phyloP scores from a whole-genome alignment of 1,284 basidiomycete genomes.

The Pulveroboletus ridleyi region DNA sequence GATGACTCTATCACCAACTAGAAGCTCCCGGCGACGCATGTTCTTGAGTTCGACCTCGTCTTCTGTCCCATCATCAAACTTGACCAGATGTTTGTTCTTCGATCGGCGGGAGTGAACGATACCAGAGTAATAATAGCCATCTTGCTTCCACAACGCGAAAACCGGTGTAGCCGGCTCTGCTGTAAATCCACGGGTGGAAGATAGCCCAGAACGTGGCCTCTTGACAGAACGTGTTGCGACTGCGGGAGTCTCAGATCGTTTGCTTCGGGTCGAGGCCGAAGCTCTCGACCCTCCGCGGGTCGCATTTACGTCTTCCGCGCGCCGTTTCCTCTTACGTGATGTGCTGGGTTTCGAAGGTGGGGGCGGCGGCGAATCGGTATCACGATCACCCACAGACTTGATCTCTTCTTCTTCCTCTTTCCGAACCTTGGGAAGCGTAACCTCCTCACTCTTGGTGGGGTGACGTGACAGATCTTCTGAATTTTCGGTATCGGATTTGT shows the following conservation, averaged over 20 bases:
- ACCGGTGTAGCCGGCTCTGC: constrained; percentile 54
- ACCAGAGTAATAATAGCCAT: constrained; percentile 69
- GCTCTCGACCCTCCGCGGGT: constrained; percentile 30
- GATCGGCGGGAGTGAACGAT: constrained; percentile 46
- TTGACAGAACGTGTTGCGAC: constrained; percentile 37
- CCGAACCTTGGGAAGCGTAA: constrained; percentile 23
- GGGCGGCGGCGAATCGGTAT: constrained; percentile 35
- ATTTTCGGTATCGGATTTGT: constrained; percentile 36
- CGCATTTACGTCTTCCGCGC: constrained; percentile 37
- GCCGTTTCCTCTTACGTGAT: constrained; percentile 62
- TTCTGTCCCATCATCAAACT: constrained; percentile 66
- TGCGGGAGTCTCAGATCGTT: constrained; percentile 39
- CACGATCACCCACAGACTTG: constrained; percentile 46
- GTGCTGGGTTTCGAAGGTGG: constrained; percentile 28
- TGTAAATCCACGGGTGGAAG: constrained; percentile 30
- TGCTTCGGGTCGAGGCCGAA: constrained; percentile 37
- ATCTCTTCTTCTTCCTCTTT: constrained; percentile 49
- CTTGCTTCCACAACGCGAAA: constrained; percentile 69
- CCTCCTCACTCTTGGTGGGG: constrained; percentile 15
- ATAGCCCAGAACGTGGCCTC: constrained; percentile 38
- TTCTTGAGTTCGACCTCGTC: constrained; percentile 54
- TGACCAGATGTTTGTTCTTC: constrained; percentile 49
- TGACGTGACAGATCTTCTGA: constrained; percentile 22
- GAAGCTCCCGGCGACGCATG: constrained; percentile 58
- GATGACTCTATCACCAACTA: constrained; percentile 62